Conservation (phyloP, 2,329 filamentous ascomycete species). For the Diaporthe sp. region DNA sequence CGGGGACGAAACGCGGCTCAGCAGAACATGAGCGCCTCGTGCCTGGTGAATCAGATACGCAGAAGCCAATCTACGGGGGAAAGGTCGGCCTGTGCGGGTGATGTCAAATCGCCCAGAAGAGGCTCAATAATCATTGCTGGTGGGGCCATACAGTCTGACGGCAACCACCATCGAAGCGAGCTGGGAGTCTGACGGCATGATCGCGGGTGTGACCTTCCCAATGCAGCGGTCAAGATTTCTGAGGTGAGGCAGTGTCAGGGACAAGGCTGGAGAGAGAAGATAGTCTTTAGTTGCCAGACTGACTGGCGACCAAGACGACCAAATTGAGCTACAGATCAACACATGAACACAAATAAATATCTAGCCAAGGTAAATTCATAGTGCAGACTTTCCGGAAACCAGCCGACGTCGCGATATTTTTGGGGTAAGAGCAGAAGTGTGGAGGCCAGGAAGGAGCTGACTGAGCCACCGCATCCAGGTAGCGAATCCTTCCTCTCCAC, state of each 20-base stretch:
- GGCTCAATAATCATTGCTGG: conserved; percentile 2
- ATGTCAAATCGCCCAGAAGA: conserved; percentile 2
- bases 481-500: conserved; percentile 3
- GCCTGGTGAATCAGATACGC: neutral
- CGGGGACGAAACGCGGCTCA: neutral
- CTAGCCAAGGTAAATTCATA: neutral
- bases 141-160: neutral
- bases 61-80: neutral
- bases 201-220: neutral
- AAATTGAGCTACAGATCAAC: neutral
- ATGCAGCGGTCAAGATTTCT: neutral
- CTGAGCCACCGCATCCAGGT: neutral
- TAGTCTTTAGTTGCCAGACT: neutral
- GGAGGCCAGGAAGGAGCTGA: neutral
- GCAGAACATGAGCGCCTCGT: neutral
- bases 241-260: neutral
- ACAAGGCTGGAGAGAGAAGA: conserved; percentile 12
- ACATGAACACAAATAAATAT: neutral
- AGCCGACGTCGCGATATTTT: conserved; percentile 19
- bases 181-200: neutral
- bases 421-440: neutral
- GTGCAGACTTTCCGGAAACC: neutral
- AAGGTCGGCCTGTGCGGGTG: neutral
- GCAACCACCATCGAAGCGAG: neutral
- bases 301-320: neutral